Conservation (phyloP, 441 rosid species). For the Gossypium lobatum region DNA sequence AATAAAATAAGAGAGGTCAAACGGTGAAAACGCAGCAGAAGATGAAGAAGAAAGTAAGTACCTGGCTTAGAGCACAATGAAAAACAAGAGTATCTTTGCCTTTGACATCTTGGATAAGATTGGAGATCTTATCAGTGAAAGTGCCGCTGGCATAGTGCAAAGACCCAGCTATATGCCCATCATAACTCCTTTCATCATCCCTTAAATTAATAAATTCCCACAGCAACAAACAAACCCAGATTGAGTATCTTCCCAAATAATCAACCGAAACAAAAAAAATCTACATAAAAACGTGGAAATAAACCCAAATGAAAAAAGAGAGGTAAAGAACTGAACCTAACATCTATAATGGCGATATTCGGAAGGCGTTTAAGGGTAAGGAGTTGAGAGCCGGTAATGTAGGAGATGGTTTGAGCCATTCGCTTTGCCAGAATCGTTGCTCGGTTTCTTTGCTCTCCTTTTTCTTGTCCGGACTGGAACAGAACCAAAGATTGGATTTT, state of each 20-base stretch:
- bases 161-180: constrained; percentile 87
- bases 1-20: neutral
- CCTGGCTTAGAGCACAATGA: constrained; percentile 97
- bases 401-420: constrained; percentile 72
- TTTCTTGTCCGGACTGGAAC: neutral
- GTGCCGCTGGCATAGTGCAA: constrained; percentile 66
- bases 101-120: constrained; percentile 64
- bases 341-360: constrained; percentile 74
- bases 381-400: constrained; percentile 70
- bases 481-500: neutral
- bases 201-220: constrained; percentile 20
- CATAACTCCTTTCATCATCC: constrained; percentile 90
- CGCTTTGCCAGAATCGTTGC: neutral
- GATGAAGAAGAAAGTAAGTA: constrained; percentile 16
- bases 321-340: constrained; percentile 36
- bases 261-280: neutral
- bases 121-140: constrained; percentile 65
- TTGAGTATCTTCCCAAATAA: neutral
- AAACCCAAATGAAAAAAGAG: neutral
- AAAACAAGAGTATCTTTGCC: constrained; percentile 93
- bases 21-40: neutral
- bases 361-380: constrained; percentile 60
- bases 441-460: neutral
- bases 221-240: neutral
- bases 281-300: neutral